Percentiles rank a stretch among this genome's conserved stretches.
These are phyloP conservation scores for Neonectria magnoliae DNA, from an alignment of 2,329 filamentous ascomycete species.

Conservation along the genomic window DNA sequence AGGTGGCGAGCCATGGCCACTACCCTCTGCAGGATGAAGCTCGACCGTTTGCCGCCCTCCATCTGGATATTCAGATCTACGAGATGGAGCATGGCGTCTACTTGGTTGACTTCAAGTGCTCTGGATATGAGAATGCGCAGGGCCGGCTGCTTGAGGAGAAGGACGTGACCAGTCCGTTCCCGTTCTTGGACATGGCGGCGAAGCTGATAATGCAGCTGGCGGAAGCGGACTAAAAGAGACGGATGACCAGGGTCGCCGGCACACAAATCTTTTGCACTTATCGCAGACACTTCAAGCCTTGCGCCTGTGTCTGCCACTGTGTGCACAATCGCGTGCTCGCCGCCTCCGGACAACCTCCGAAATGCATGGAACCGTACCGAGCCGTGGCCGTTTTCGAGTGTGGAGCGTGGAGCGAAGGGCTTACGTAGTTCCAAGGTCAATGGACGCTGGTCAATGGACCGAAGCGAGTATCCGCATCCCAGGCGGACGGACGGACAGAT, in stretches of 20 bases:
- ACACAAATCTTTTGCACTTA: slow-evolving; percentile 11
- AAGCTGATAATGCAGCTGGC: slow-evolving; percentile 93
- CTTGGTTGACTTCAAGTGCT: slow-evolving; percentile 98
- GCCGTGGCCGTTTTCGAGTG: slow-evolving; percentile 4
- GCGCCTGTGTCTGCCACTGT: background rate
- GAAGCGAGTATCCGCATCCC: background rate
- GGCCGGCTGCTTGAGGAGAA: slow-evolving; percentile 87
- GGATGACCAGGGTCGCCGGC: background rate
- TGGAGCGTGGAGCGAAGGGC: slow-evolving; percentile 22
- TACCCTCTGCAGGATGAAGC: slow-evolving; percentile 53
- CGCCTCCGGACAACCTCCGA: slow-evolving; percentile 23
- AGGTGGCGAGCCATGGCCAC: slow-evolving; percentile 45
- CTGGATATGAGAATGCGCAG: slow-evolving; percentile 86
- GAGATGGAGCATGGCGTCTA: slow-evolving; percentile 92
- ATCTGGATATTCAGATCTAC: slow-evolving; percentile 96
- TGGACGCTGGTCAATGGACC: background rate
- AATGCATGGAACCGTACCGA: slow-evolving; percentile 15
- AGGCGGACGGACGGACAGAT: slow-evolving; percentile 13
- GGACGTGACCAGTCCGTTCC: slow-evolving; percentile 93
- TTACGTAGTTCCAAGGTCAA: slow-evolving; percentile 6
- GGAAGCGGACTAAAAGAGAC: slow-evolving; percentile 70
- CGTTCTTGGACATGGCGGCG: slow-evolving; percentile 93
- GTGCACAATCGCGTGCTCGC: slow-evolving; percentile 7
- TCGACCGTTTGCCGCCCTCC: slow-evolving; percentile 83
- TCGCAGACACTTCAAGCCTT: slow-evolving; percentile 2